These are phyloP conservation scores for Camelina hispida DNA, from an alignment of 345 rosid species.

Conservation along the genomic window DNA sequence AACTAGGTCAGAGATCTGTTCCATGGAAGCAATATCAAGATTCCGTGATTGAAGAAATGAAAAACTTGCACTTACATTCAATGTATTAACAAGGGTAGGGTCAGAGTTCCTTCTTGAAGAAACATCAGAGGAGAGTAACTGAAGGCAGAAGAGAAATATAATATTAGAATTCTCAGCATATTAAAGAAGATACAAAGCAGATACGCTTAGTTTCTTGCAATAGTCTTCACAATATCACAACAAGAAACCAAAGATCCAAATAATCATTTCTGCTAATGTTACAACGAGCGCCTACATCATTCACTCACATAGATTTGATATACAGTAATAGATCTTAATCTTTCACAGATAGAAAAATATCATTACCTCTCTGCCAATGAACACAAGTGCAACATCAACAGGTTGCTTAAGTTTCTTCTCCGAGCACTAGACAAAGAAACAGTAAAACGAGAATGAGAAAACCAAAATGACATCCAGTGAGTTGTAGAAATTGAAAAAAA, in stretches of 20 bases:
- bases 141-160: constrained; percentile 32
- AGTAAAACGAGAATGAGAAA: constrained; percentile 15
- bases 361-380: constrained; percentile 83
- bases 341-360: not conserved
- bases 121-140: constrained; percentile 80
- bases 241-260: constrained; percentile 2
- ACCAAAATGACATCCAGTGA: constrained; percentile 16
- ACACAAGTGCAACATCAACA: constrained; percentile 78
- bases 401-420: constrained; percentile 57
- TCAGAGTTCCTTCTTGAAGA: constrained; percentile 57
- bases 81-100: constrained; percentile 64
- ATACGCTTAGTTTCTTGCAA: not conserved
- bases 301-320: not conserved
- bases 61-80: constrained; percentile 58
- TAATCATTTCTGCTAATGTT: not conserved
- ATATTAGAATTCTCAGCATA: constrained; percentile 12
- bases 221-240: constrained; percentile 15
- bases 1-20: constrained; percentile 18
- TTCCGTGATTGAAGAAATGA: not conserved
- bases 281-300: not conserved
- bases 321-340: no score
- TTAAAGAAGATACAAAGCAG: constrained; percentile 11
- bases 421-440: constrained; percentile 60
- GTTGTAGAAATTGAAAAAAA: not conserved
- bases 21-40: not conserved